These are phyloP conservation scores for Candida peoriensis DNA, from an alignment of 805 yeast species.

Conservation along the genomic window DNA sequence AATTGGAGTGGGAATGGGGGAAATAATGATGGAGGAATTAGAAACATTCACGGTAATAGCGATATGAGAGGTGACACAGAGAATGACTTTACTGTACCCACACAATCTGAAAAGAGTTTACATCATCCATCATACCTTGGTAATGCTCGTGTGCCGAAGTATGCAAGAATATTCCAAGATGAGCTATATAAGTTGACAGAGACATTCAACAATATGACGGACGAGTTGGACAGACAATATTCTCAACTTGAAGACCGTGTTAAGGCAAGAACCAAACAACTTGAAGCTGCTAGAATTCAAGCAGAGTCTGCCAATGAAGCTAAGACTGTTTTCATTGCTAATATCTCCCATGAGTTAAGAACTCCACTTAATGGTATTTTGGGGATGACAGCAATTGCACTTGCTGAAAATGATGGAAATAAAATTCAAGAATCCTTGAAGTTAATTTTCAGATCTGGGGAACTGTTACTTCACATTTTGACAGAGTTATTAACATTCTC, in stretches of 20 bases:
- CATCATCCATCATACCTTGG: slow-evolving; percentile 26
- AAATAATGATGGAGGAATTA: not conserved
- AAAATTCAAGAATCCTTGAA: slow-evolving; percentile 72
- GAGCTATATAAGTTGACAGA: slow-evolving; percentile 85
- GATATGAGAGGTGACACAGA: too few relatives aligned
- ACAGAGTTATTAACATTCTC: slow-evolving; percentile 90
- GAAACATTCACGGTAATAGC: too few relatives aligned
- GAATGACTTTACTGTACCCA: slow-evolving; percentile 1
- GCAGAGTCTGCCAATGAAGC: slow-evolving; percentile 97
- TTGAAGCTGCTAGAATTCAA: slow-evolving; percentile 80
- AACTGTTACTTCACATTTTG: slow-evolving; percentile 77
- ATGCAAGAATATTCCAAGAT: slow-evolving; percentile 58
- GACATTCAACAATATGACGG: slow-evolving; percentile 89
- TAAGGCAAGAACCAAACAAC: slow-evolving; percentile 74
- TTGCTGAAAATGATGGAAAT: slow-evolving; percentile 72
- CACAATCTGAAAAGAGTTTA: slow-evolving; percentile 5
- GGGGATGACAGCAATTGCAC: slow-evolving; percentile 92
- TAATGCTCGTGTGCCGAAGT: slow-evolving; percentile 39
- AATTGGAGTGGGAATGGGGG: not conserved
- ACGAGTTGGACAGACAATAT: slow-evolving; percentile 80
- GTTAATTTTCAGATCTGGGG: slow-evolving; percentile 87
- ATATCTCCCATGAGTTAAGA: slow-evolving; percentile 88
- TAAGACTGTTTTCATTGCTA: slow-evolving; percentile 88
- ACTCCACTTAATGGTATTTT: slow-evolving; percentile 95
- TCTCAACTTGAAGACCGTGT: slow-evolving; percentile 85